Evolutionary conservation across 768 basidiomycete species (phyloP), one percentile per base, ranked within the genome.

Genomic region (Terana coerulea): DNA sequence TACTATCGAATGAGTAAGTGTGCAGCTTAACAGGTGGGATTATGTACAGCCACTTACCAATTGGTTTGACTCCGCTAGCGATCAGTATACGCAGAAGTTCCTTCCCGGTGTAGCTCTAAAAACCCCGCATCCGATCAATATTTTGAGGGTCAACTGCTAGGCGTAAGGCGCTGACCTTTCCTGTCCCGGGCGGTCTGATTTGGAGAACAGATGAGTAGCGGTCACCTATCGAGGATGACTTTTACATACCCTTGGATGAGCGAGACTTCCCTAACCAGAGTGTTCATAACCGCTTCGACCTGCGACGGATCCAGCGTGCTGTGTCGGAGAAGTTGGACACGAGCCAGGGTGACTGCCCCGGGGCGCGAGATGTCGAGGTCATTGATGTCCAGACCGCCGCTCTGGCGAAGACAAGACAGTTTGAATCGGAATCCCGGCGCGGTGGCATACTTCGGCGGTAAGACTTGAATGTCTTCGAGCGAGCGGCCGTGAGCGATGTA

Each of bases 301-400:
- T 91, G 89, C 63, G 84, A 86, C 0, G 77, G 71, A 55, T 91
- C 89, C 25, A 91, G 70, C 5, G 75, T 68, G 59, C 83, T 88
- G 3, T 67, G 64, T 15, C 59, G 52, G 35, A 55, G 66, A n/a
- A 89, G 63, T 35, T 72, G 69, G 19, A 63, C 53, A 5, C 80
- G 74, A 0, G 79, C 84, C n/a, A 51, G 52, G 3, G 60, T 70
- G n/a, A 85, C 61, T 0, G 82, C 80, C 9, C 48, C 54, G 7
- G 61, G 65, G 47, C 80, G 73, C 1, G 67, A 63, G 0, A 73
- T 72, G 42, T 67, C 62, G 40, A 84, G 65, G 36, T 63, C 67
- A 12, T 80, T 55, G 41, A 75, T 70, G 6, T 59, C 59, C 4
- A 75, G 49, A 9, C 8, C 22, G 6, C 65, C 70, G 0, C 57